phyloP scores from a whole-genome alignment of 139 green algal species.

The Chlamydomonas applanata region DNA sequence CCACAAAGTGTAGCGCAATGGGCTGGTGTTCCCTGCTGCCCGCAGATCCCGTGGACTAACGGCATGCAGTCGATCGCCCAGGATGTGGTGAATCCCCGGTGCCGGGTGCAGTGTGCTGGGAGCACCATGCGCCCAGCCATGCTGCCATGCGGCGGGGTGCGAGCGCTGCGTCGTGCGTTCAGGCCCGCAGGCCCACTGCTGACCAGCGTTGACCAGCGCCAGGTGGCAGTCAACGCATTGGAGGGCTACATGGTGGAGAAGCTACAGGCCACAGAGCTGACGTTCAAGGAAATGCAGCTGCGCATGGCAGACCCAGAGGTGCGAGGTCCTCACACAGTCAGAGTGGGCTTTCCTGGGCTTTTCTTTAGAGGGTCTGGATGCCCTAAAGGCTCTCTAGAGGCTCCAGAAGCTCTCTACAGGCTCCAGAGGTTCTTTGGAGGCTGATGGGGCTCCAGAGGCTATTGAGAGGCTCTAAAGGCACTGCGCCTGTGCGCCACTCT shows the following conservation, averaged over 20 bases:
- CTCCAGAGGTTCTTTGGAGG: no score
- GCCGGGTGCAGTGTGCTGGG: no score
- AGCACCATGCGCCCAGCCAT: not conserved
- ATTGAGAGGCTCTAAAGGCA: no score
- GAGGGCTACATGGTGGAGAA: constrained; percentile 66
- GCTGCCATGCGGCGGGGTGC: not conserved
- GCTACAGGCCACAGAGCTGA: constrained; percentile 42
- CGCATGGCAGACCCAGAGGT: constrained; percentile 77
- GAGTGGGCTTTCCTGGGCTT: not conserved
- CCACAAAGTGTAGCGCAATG: no score
- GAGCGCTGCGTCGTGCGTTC: not conserved
- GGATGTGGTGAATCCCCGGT: not conserved
- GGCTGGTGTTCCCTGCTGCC: not conserved
- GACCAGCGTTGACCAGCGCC: not conserved
- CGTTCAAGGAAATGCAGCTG: constrained; percentile 64
- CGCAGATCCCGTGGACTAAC: not conserved
- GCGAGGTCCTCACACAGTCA: not conserved
- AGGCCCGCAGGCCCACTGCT: not conserved
- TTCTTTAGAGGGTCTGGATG: no score
- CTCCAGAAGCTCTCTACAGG: no score
- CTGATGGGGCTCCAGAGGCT: no score
- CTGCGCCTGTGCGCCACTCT: no score
- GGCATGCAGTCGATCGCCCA: no score
- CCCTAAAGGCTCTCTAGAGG: no score
- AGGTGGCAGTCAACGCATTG: constrained; percentile 20